Evolutionary conservation across 2,329 filamentous ascomycete species (phyloP).

Genomic region (Parastagonospora avenae): DNA sequence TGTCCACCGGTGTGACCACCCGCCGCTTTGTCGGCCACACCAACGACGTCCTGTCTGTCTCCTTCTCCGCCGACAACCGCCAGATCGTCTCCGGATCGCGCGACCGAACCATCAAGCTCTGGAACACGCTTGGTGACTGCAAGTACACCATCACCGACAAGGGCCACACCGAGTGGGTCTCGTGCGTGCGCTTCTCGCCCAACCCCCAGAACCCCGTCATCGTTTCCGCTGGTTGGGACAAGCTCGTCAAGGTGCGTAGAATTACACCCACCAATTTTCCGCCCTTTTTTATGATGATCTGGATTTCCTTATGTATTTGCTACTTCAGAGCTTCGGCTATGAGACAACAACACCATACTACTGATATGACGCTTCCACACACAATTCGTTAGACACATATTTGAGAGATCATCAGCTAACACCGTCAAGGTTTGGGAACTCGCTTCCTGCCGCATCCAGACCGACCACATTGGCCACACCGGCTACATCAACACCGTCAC

Average conservation of each 20-base stretch:
- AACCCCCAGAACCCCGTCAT: constrained; percentile 99
- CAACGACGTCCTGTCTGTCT: constrained; percentile 99
- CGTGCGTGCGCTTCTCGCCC: constrained; percentile 98
- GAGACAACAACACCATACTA: constrained; percentile 91
- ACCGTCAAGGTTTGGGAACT: constrained; percentile 93
- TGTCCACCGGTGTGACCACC: constrained; percentile 94
- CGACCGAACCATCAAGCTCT: constrained; percentile 99
- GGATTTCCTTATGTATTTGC: constrained; percentile 92
- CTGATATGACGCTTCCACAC: constrained; percentile 66
- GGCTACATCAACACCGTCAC: constrained; percentile 99
- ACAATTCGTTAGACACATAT: neutral
- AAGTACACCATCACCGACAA: constrained; percentile 99
- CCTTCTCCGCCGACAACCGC: constrained; percentile 99
- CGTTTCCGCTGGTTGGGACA: constrained; percentile 98
- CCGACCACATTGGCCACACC: constrained; percentile 99
- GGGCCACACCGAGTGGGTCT: constrained; percentile 99
- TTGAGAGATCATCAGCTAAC: constrained; percentile 27
- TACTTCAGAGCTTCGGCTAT: constrained; percentile 99
- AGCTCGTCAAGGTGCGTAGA: constrained; percentile 95
- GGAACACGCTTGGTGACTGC: constrained; percentile 99
- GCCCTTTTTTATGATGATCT: constrained; percentile 80
- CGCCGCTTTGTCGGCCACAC: constrained; percentile 98
- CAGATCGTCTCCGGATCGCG: constrained; percentile 99
- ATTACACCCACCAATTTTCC: constrained; percentile 3
- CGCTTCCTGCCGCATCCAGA: constrained; percentile 98